Evolutionary conservation across 2,329 filamentous ascomycete genomes (phyloP).

Genomic region (Ophiostoma sp.): DNA sequence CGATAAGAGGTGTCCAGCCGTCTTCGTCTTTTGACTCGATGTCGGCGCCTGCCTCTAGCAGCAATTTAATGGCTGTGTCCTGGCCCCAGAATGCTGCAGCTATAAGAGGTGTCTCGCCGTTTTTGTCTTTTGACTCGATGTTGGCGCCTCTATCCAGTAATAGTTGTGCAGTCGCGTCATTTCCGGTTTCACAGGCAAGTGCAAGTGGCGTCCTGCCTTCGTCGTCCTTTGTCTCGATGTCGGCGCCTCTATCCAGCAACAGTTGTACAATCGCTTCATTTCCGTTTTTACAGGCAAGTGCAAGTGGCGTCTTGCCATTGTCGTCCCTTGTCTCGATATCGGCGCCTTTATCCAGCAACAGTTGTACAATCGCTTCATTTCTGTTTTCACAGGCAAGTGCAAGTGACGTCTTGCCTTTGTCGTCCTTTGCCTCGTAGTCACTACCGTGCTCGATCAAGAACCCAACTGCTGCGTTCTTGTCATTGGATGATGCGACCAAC

Average conservation of each 20-base stretch:
- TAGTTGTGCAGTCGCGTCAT: neutral
- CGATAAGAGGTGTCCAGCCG: neutral
- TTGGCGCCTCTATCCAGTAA: neutral
- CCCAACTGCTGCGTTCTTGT: neutral
- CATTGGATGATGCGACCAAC: neutral
- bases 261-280: neutral
- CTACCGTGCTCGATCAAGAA: neutral
- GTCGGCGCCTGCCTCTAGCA: neutral
- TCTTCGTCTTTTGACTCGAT: neutral
- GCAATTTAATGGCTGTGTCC: neutral
- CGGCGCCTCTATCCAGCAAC: neutral
- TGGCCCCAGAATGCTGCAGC: fast-evolving
- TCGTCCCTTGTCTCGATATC: neutral
- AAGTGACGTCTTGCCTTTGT: neutral
- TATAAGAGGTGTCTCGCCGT: neutral
- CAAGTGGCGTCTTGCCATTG: neutral
- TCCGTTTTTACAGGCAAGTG: neutral
- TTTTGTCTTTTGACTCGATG: neutral
- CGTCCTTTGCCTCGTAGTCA: neutral
- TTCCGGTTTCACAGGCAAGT: neutral
- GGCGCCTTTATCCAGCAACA: neutral
- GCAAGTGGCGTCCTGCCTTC: neutral
- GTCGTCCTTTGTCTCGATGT: neutral
- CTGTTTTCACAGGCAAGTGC: neutral
- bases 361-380: neutral